These are phyloP conservation scores for Penicillium griseofulvum DNA, from an alignment of 2,329 filamentous ascomycete genomes.

Conservation along the genomic window DNA sequence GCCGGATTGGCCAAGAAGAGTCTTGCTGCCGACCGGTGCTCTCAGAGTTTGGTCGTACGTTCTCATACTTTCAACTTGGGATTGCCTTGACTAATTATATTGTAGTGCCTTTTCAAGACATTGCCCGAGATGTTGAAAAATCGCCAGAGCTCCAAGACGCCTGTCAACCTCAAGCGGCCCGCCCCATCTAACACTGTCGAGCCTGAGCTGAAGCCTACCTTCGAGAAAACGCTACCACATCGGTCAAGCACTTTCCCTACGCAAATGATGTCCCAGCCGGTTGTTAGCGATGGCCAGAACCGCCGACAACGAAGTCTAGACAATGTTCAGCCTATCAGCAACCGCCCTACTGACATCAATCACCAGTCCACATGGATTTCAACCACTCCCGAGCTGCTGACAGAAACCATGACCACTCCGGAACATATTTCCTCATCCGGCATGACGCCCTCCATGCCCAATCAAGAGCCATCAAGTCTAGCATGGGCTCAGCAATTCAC, in stretches of 20 bases:
- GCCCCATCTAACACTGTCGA: conserved; percentile 31
- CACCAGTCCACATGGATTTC: conserved; percentile 27
- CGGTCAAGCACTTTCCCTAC: conserved; percentile 43
- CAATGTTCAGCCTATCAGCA: conserved; percentile 23
- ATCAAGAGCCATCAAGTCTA: conserved; percentile 25
- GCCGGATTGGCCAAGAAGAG: conserved; percentile 76
- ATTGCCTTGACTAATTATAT: conserved; percentile 6
- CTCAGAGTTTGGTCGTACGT: conserved; percentile 70
- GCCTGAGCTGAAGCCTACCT: conserved; percentile 16
- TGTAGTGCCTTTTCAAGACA: conserved; percentile 75
- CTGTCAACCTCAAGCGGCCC: conserved; percentile 51
- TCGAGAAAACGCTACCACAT: conserved; percentile 27
- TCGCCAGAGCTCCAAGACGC: conserved; percentile 46
- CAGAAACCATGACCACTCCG: conserved; percentile 33
- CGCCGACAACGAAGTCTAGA: conserved; percentile 34
- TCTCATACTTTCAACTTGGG: background rate
- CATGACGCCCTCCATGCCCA: conserved; percentile 21
- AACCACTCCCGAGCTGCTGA: conserved; percentile 27
- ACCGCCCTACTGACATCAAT: conserved; percentile 18
- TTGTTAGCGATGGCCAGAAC: conserved; percentile 20
- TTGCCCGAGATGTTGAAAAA: conserved; percentile 70
- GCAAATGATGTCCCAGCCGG: conserved; percentile 29
- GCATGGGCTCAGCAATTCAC: conserved; percentile 36
- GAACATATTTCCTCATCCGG: conserved; percentile 22
- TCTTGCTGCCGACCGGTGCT: conserved; percentile 84